These are phyloP conservation scores for Entomortierella parvispora DNA, from an alignment of 192 early-diverging fungal genomes.

Conservation along the genomic window DNA sequence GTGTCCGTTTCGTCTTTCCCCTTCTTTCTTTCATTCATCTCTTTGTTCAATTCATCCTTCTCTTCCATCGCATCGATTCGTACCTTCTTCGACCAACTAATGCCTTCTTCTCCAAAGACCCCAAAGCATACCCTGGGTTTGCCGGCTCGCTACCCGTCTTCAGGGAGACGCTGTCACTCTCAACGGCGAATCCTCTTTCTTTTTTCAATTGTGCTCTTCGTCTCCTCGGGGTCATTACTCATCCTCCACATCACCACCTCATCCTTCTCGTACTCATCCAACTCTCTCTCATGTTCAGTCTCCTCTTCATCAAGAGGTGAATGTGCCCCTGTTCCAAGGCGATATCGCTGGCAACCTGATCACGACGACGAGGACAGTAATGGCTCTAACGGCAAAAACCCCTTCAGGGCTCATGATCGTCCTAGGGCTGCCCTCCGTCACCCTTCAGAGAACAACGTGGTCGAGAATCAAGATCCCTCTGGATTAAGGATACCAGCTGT, in stretches of 20 bases:
- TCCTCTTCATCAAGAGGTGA: slow-evolving; percentile 16
- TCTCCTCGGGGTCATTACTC: slow-evolving; percentile 47
- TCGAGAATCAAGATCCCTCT: slow-evolving; percentile 3
- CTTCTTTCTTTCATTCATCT: not conserved
- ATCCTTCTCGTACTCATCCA: slow-evolving; percentile 15
- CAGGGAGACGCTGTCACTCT: slow-evolving; percentile 33
- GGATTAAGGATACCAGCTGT: not conserved
- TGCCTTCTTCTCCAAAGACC: slow-evolving; percentile 43
- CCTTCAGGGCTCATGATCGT: slow-evolving; percentile 32
- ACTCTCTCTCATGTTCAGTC: slow-evolving; percentile 11
- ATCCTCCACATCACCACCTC: slow-evolving; percentile 37
- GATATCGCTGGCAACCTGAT: slow-evolving; percentile 20
- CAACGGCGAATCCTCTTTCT: slow-evolving; percentile 38
- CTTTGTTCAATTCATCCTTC: not conserved
- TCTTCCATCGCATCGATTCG: not conserved
- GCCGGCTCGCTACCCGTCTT: slow-evolving; percentile 22
- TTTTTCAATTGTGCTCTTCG: slow-evolving; percentile 34
- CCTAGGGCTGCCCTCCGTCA: slow-evolving; percentile 35
- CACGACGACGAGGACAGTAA: not conserved
- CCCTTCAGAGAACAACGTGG: slow-evolving; percentile 16
- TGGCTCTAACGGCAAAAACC: slow-evolving; percentile 1
- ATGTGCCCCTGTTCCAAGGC: slow-evolving; percentile 5
- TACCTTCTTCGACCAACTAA: not conserved
- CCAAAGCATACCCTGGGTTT: slow-evolving; percentile 22
- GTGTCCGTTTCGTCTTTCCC: not conserved